Conservation (phyloP, 2,329 filamentous ascomycete species). For the Colletotrichum sp. region DNA sequence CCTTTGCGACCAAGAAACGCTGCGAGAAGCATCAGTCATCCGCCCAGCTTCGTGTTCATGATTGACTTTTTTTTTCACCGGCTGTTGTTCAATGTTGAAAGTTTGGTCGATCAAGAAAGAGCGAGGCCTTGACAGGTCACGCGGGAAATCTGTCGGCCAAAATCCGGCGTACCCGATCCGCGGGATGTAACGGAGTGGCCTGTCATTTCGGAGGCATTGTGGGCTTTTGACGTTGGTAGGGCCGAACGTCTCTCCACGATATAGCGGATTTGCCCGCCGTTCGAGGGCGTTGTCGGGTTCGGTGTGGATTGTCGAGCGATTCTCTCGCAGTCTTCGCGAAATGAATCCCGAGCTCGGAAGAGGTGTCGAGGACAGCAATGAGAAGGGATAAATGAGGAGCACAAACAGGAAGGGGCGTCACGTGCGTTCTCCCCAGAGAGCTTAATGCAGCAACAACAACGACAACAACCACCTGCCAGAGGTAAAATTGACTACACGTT, state of each 20-base stretch:
- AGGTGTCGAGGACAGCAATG: background rate
- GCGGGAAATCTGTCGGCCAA: conserved; percentile 9
- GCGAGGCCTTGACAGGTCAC: background rate
- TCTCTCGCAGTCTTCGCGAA: background rate
- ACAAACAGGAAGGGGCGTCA: background rate
- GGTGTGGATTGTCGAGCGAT: background rate
- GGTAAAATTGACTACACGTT: background rate
- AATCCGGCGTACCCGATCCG: conserved; percentile 5
- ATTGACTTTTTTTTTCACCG: background rate
- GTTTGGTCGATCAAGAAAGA: background rate
- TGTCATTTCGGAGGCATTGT: conserved; percentile 20
- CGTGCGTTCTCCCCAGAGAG: background rate
- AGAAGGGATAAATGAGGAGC: background rate
- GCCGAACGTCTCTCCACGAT: conserved; percentile 17
- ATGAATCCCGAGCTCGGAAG: background rate
- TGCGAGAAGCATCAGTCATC: background rate
- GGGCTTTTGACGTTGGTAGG: conserved; percentile 10
- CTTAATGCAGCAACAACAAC: background rate
- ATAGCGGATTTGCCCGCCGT: background rate
- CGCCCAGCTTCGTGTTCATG: background rate
- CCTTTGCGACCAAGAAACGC: background rate
- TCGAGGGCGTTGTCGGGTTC: background rate
- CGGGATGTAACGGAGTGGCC: conserved; percentile 4
- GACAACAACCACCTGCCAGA: background rate
- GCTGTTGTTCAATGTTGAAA: background rate